Base-by-base conservation (phyloP, 352 stramenopile species). In the Thalassiosira mediterranea region DNA sequence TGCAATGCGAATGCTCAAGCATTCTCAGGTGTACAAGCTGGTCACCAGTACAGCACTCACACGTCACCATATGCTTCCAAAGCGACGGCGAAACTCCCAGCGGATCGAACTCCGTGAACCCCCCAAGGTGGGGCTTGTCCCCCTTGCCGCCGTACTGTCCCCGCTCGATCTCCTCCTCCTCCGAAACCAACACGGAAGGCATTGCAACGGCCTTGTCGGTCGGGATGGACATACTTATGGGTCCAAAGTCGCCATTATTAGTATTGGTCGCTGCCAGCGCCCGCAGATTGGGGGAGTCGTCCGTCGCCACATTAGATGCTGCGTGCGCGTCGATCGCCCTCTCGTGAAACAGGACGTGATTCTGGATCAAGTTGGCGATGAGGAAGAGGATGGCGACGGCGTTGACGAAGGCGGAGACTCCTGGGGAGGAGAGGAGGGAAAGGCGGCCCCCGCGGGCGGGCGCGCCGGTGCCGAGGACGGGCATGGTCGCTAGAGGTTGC, bases 121-220 rank as follows among this genome's bases (percentile, higher is more conserved):
- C 83, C 49, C 83, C 83, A 8, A 90, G 58, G 65, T 90, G 83
- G 21, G 57, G 47, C 32, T 83, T 81, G 47, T 90, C 87, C 1
- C 87, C 87, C 47, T 78, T 61, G 10, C 87, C 87, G 13, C 87
- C 87, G 62, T 93, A 93, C 23, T 76, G 59, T 31, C 80, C 74
- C 23, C 81, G 69, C 10, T 77, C 46, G 31, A 85, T 59, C 21
- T 62, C 58, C 26, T 74, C 51, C 37, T 68, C 42, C 17, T 29
- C 23, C 17, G 13, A 44, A 32, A 72, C 66, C 1, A 72, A 66
- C 26, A 88, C 44, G 29, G 76, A 86, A 15, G 80, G 80, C 11
- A 88, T 38, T 25, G 34, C 44, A 10, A 57, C 47, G 8, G 72
- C 66, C 42, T 64, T 8, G 34, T 68, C 73, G 17, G 67, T 4